phyloP scores from a whole-genome alignment of 2,329 filamentous ascomycete genomes.

The Periconia sp. region DNA sequence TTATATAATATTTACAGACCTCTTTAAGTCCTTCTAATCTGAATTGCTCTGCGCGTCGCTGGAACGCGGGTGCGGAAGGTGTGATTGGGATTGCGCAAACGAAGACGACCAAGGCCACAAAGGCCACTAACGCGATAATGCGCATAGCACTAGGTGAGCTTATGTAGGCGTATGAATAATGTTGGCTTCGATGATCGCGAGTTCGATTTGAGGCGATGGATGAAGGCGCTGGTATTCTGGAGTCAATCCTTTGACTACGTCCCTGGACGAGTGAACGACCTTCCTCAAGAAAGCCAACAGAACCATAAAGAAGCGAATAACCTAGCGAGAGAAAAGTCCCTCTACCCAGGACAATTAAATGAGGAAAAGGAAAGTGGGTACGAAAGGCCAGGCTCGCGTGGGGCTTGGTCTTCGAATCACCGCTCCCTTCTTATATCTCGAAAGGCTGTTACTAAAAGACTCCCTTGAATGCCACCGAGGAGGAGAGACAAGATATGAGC shows the following conservation, averaged over 20 bases:
- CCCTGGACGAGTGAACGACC: constrained; percentile 15
- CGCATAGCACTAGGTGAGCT: constrained; percentile 31
- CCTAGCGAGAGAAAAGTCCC: constrained; percentile 9
- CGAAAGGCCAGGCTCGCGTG: constrained; percentile 13
- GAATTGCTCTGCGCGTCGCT: constrained; percentile 40
- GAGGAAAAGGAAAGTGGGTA: constrained; percentile 10
- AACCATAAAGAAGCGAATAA: constrained; percentile 8
- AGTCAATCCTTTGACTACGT: constrained; percentile 12
- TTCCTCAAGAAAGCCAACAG: constrained; percentile 19
- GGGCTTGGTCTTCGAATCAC: not conserved
- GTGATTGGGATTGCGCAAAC: constrained; percentile 42
- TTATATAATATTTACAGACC: constrained; percentile 20
- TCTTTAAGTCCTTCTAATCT: constrained; percentile 42
- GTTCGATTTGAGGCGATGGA: constrained; percentile 9
- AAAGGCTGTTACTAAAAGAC: constrained; percentile 1
- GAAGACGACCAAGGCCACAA: constrained; percentile 30
- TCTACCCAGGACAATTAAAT: constrained; percentile 8
- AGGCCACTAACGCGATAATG: constrained; percentile 27
- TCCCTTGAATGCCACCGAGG: constrained; percentile 30
- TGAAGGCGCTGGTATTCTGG: not conserved
- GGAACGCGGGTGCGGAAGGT: constrained; percentile 39
- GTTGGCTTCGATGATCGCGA: constrained; percentile 9
- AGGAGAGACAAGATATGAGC: constrained; percentile 16
- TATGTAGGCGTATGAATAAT: not conserved
- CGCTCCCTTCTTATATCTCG: constrained; percentile 9